A percentile compares a stretch with the other conserved stretches of the same genome.
phyloP scores from a whole-genome alignment of 305 asterid species.

The Fraxinus latifolia region DNA sequence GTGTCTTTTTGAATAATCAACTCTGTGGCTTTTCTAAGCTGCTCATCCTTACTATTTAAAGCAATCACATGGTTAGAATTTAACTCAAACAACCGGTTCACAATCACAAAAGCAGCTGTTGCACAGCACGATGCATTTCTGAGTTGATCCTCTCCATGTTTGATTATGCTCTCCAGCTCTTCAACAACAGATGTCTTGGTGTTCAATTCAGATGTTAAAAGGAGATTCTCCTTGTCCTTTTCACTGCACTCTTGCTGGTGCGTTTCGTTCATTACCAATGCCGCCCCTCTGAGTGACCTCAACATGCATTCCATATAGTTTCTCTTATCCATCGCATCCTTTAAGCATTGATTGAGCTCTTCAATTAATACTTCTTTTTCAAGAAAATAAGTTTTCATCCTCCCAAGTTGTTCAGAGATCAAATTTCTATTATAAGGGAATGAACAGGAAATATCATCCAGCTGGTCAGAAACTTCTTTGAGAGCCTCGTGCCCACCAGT shows the following conservation, averaged over 20 bases:
- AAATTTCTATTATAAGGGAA: constrained; percentile 46
- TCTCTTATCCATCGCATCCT: constrained; percentile 61
- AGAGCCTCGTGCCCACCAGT: constrained; percentile 70
- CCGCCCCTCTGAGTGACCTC: constrained; percentile 95
- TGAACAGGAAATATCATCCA: constrained; percentile 50
- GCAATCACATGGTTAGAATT: constrained; percentile 46
- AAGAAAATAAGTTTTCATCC: constrained; percentile 47
- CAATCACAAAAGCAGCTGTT: constrained; percentile 67
- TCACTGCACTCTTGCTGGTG: constrained; percentile 79
- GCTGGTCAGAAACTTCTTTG: constrained; percentile 57
- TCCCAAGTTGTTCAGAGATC: constrained; percentile 66
- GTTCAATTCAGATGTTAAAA: constrained; percentile 50
- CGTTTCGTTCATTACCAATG: constrained; percentile 70
- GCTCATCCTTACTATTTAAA: constrained; percentile 41
- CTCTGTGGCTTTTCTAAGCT: constrained; percentile 43
- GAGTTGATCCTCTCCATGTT: constrained; percentile 54
- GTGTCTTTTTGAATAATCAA: constrained; percentile 37
- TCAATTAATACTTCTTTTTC: constrained; percentile 68
- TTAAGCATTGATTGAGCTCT: constrained; percentile 68
- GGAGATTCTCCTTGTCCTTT: constrained; percentile 58
- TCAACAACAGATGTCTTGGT: constrained; percentile 38
- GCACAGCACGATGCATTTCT: constrained; percentile 67
- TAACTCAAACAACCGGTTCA: constrained; percentile 68
- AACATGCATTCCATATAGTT: constrained; percentile 85
- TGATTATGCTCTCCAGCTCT: constrained; percentile 51